These are phyloP conservation scores for Spergularia marina DNA, from an alignment of 148 eudicot species.

Conservation along the genomic window DNA sequence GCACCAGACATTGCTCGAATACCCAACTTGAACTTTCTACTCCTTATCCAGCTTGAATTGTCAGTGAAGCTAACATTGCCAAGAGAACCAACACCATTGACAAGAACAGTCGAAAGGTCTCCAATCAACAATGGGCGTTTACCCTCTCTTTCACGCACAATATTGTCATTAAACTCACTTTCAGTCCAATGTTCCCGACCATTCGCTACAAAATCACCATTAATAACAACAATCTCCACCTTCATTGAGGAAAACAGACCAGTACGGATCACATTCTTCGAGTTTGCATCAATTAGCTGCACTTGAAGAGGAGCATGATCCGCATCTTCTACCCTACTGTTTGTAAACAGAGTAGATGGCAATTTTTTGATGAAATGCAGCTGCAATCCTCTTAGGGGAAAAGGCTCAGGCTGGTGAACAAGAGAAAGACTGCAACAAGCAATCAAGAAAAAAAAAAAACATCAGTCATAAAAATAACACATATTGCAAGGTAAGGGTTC, in stretches of 20 bases:
- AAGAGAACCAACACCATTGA: slow-evolving; percentile 56
- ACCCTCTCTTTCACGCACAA: slow-evolving; percentile 62
- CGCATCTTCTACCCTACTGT: slow-evolving; percentile 46
- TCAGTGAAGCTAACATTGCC: slow-evolving; percentile 55
- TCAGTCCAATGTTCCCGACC: slow-evolving; percentile 60
- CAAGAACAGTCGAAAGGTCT: slow-evolving; percentile 30
- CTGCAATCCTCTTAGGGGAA: slow-evolving; percentile 41
- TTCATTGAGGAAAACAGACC: slow-evolving; percentile 50
- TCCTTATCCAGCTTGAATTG: slow-evolving; percentile 86
- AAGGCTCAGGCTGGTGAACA: slow-evolving; percentile 31
- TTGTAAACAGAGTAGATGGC: slow-evolving; percentile 56
- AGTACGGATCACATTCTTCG: slow-evolving; percentile 34
- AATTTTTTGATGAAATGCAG: slow-evolving; percentile 46
- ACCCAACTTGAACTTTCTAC: slow-evolving; percentile 69
- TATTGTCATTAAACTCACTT: slow-evolving; percentile 36
- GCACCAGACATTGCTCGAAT: slow-evolving; percentile 38
- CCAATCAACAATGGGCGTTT: slow-evolving; percentile 76
- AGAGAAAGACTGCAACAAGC: slow-evolving; percentile 21
- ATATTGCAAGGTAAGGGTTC: no score
- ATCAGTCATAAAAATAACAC: no score
- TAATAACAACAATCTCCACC: slow-evolving; percentile 50
- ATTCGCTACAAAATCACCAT: slow-evolving; percentile 57
- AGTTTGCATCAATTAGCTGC: slow-evolving; percentile 44
- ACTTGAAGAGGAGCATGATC: slow-evolving; percentile 41
- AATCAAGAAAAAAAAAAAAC: background rate